Base-by-base conservation (phyloP, 2,329 filamentous ascomycete genomes). In the Metarhizium brunneum region DNA sequence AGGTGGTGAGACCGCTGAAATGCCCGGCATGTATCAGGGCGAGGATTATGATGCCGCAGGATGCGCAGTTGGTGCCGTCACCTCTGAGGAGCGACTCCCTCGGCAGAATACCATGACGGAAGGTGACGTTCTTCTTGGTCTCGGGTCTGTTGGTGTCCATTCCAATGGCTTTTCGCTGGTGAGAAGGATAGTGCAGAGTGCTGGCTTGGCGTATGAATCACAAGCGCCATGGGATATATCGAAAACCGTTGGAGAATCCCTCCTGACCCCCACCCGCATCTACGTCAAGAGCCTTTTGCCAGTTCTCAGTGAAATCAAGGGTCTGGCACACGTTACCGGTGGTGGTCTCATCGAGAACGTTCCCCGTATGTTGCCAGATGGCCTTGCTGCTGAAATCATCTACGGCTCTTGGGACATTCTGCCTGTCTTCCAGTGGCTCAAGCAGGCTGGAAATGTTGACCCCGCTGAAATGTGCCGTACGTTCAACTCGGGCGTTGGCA, bases 121-220 rank as follows among this genome's bases (percentile, higher is more conserved):
- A 58, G 94, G 92, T 35, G 92, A 99, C 67, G 77, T 96, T 3
- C 81, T 99, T 2, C 78, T 99, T 5, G 94, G 91, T 25, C 79
- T 99, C 11, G 86, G 82, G 11, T 96, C 91, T 29, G 88, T 83
- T 56, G 94, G 94, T 36, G 83, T 92, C 1, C 94, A 99, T 77
- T 96, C 92, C 38, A 99, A 99, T 72, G 94, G 94, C 51, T 99
- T 95, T 78, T 96, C 92, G 0, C 85, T 99, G n/a, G 87, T 97
- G 38, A 87, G 94, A 59, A 89, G 90, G 68, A 92, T 97, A 65
- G 79, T 97, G 60, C 84, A 90, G 63, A 79, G 80, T 57, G 82
- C 86, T 40, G 84, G 85, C 4, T 76, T 97, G 4, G 74, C 74
- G 47, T 96, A 92, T 74, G 77, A 80, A 13, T 84, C 87, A 62